Evolutionary conservation across 441 rosid genomes (phyloP).

Genomic region (Populus hybrid): DNA sequence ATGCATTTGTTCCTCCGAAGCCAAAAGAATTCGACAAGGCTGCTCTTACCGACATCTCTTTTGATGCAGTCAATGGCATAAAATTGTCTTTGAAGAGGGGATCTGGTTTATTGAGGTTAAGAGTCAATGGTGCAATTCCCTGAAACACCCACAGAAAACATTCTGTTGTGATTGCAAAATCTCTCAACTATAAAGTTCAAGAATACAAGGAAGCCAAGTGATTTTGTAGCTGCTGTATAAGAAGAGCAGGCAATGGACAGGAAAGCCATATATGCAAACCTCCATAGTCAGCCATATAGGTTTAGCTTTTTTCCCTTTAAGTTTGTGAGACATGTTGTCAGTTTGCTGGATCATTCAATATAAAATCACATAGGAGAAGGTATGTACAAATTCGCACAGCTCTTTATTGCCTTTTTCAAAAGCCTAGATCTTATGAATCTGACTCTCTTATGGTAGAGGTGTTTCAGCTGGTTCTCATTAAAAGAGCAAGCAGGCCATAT

Average conservation of each 20-base stretch:
- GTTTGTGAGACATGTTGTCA: neutral
- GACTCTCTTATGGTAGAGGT: neutral
- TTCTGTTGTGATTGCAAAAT: conserved; percentile 1
- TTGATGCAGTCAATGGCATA: conserved; percentile 65
- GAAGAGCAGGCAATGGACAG: neutral
- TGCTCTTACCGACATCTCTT: conserved; percentile 59
- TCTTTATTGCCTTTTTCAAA: neutral
- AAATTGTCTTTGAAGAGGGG: conserved; percentile 63
- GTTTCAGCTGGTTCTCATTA: conserved; percentile 6
- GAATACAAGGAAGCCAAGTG: neutral
- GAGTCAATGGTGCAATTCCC: conserved; percentile 74
- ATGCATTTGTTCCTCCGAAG: conserved; percentile 93
- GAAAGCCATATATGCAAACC: neutral
- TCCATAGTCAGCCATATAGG: neutral
- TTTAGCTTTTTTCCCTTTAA: neutral
- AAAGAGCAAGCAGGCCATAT: conserved; percentile 6
- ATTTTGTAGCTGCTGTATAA: neutral
- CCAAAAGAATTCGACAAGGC: conserved; percentile 90
- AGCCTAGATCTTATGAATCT: neutral
- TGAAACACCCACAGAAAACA: conserved; percentile 29
- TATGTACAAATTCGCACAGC: neutral
- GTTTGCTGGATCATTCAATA: neutral
- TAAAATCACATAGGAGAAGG: neutral
- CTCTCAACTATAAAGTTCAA: neutral
- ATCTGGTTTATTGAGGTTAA: conserved; percentile 70